These are phyloP conservation scores for Rosa rugosa DNA, from an alignment of 306 rosid genomes.

Conservation along the genomic window DNA sequence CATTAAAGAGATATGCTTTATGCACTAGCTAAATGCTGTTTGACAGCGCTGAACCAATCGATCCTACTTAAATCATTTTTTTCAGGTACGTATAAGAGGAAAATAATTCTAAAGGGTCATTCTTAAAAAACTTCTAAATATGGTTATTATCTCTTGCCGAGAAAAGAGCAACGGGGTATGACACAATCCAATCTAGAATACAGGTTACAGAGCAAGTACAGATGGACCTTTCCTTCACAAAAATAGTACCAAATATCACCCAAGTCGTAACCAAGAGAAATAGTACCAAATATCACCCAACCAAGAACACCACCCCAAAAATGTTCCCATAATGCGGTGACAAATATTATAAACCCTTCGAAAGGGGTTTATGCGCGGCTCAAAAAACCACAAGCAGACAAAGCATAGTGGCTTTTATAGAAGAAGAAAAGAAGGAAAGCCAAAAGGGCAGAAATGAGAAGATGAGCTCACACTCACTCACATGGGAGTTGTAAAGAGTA, in stretches of 20 bases:
- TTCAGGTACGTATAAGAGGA: no score
- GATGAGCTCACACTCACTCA: slow-evolving; percentile 29
- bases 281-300: no score
- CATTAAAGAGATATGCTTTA: no score
- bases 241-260: no score
- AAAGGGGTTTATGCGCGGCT: slow-evolving; percentile 10
- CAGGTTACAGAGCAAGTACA: neutral
- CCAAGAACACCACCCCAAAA: neutral
- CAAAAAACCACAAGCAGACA: slow-evolving; percentile 39
- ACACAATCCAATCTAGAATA: neutral
- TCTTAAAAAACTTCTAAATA: no score
- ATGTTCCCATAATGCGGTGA: neutral
- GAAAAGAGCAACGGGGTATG: neutral
- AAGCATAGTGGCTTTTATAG: slow-evolving; percentile 27
- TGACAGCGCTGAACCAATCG: no score
- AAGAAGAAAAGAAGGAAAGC: neutral
- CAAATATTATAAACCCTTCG: slow-evolving; percentile 4
- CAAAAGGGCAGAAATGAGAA: slow-evolving; percentile 15
- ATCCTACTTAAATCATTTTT: no score
- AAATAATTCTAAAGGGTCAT: no score
- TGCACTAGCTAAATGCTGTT: no score
- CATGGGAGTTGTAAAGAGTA: slow-evolving; percentile 45
- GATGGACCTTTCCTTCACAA: neutral
- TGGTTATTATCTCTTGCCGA: neutral
- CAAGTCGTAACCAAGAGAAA: no score